Evolutionary conservation across 768 basidiomycete species (phyloP).

Genomic region (Rhizopogon salebrosus): DNA sequence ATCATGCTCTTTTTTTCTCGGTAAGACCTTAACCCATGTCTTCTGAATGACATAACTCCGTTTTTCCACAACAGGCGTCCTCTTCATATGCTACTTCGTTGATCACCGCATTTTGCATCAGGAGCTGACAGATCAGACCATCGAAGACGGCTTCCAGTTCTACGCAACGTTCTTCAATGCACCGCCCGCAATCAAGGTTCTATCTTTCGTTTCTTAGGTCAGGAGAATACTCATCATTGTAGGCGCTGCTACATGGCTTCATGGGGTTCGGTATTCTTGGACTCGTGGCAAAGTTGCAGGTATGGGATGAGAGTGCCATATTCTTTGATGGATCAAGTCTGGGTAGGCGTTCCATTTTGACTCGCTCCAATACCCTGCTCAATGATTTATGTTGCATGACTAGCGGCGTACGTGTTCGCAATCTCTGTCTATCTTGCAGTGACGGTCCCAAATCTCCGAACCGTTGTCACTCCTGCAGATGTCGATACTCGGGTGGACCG

Average conservation of each 20-base stretch:
- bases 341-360: slow-evolving; percentile 44
- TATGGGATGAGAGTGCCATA: slow-evolving; percentile 89
- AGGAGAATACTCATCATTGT: neutral
- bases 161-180: slow-evolving; percentile 92
- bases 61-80: slow-evolving; percentile 47
- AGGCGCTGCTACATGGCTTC: slow-evolving; percentile 88
- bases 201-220: neutral
- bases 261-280: slow-evolving; percentile 73
- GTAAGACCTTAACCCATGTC: slow-evolving; percentile 37
- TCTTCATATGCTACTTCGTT: slow-evolving; percentile 82
- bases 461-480: slow-evolving; percentile 57
- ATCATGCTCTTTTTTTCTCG: slow-evolving; percentile 86
- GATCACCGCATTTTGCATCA: slow-evolving; percentile 83
- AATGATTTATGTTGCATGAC: slow-evolving; percentile 8
- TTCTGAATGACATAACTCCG: slow-evolving; percentile 12
- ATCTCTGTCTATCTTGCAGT: slow-evolving; percentile 82
- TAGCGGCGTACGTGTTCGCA: slow-evolving; percentile 72
- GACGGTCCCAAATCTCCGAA: slow-evolving; percentile 70
- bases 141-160: slow-evolving; percentile 81
- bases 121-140: slow-evolving; percentile 53
- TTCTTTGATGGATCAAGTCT: slow-evolving; percentile 91
- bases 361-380: slow-evolving; percentile 4
- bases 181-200: slow-evolving; percentile 90
- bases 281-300: slow-evolving; percentile 72
- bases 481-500: slow-evolving; percentile 61